phyloP scores from a whole-genome alignment of 805 yeast species.

The Kurtzmaniella cleridarum region DNA sequence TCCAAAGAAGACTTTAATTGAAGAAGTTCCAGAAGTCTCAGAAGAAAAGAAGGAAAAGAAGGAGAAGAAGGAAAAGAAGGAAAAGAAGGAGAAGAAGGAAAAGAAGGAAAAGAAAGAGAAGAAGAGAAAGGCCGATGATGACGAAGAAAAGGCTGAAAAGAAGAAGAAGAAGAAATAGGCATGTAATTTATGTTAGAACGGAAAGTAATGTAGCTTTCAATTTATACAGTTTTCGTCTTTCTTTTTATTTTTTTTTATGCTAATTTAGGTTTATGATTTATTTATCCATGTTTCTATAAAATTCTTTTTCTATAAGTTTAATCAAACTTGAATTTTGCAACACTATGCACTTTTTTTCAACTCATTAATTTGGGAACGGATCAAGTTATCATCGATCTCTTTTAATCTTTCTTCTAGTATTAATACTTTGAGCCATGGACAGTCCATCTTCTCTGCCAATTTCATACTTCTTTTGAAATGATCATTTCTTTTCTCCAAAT shows the following conservation, averaged over 20 bases:
- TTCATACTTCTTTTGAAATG: constrained; percentile 11
- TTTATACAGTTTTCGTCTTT: constrained; percentile 7
- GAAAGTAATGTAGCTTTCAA: background rate
- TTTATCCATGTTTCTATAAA: background rate
- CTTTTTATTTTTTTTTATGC: too few relatives aligned
- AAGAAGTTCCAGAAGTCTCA: constrained; percentile 30
- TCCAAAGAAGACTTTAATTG: constrained; percentile 48
- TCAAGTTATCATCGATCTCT: too few relatives aligned
- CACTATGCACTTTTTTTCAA: constrained; percentile 1
- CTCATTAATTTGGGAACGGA: background rate
- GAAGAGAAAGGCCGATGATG: constrained; percentile 40
- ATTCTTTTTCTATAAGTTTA: background rate
- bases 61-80: constrained; percentile 27
- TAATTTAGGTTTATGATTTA: too few relatives aligned
- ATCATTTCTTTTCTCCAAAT: constrained; percentile 11
- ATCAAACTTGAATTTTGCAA: background rate
- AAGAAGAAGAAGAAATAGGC: constrained; percentile 47
- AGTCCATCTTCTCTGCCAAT: too few relatives aligned
- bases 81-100: constrained; percentile 45
- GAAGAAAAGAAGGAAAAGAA: constrained; percentile 14
- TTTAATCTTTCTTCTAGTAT: too few relatives aligned
- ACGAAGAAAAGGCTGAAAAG: constrained; percentile 37
- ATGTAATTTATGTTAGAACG: constrained; percentile 5
- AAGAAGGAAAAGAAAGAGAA: constrained; percentile 53
- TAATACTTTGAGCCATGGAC: too few relatives aligned